Base-by-base conservation (phyloP, 2,329 filamentous ascomycete species). In the Penicillium sclerotiorum region DNA sequence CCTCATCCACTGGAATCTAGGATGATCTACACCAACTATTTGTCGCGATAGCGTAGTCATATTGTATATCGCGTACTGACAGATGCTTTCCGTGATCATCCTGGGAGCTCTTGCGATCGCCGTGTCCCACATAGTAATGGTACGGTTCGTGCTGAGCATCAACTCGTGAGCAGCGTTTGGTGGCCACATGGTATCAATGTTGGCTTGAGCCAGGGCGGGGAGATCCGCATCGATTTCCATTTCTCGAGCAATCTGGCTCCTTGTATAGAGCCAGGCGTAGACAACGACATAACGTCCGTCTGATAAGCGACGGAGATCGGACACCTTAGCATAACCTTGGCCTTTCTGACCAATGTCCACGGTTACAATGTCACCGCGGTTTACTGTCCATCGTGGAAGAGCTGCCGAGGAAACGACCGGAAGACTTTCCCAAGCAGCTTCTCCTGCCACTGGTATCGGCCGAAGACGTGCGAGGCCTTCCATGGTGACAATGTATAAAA, bases 71-170 rank as follows among this genome's bases (percentile, higher is more conserved):
- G 44, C 44, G 21, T 30, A 25, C 7, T 47, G 22, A 41, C 39
- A 46, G 8, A 43, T 4, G 30, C 40, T 42, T 5, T 7, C 7
- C 15, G 38, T 3, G n/a, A 41, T 41, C 38, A 28, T 18, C 12
- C 6, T 6, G 12, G 36, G 36, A 32, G 22, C 49, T 32, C 21
- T 25, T 11, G 12, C 44, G 23, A 51, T 47, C 5, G 39, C 45
- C 36, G 41, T 49, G 18, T 53, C 46, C 41, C 41, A 53, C n/a
- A 53, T 37, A 4, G 42, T 45, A n/a, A n/a, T n/a, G 11, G 49
- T 51, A 28, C 36, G 36, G 28, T 51, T 51, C 28, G 42, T 51
- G 20, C 49, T 51, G 15, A 51, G 44, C 49, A 51, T 51, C 7
- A 27, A 38, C 8, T 39, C 39, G 20, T 43, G 28, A 8, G 5